Base-by-base conservation (phyloP, 306 rosid species). In the Prunus padus region DNA sequence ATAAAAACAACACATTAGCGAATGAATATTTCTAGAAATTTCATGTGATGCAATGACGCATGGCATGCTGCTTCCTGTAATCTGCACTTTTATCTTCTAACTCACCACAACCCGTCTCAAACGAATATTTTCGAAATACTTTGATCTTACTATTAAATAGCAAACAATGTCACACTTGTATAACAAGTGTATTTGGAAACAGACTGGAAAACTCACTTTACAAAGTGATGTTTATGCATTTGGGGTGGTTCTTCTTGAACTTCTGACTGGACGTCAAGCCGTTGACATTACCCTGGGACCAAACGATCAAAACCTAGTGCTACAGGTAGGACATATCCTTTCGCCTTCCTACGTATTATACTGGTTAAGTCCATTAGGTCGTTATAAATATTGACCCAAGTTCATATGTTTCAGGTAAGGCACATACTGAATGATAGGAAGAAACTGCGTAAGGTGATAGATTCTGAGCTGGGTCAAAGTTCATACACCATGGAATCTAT, bases 211-310 rank as follows among this genome's bases (percentile, higher is more conserved):
- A 85, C 93, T 95, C 77, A 95, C 97, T 64, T 75, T 95, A 69
- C 98, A 95, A 60, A 95, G 98, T 72, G 98, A 95, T 75, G 98
- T 90, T 26, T 95, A 95, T 78, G 98, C 98, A 73, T 92, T 90
- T 79, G 97, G 98, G 65, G 98, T 95, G 72, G 98, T 95, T 88
- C 98, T 95, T 80, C 91, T 95, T 22, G 98, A 95, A 81, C 97
- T 95, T 78, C 78, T 95, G 80, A 95, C 98, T 0, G 98, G 98
- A 61, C 97, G 97, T 3, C 89, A 89, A 75, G 98, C 98, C 0
- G 91, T 95, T 79, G 98, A 95, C 81, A 84, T 95, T 65, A 92
- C 81, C 82, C 93, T 88, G 52, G 97, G 97, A 78, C 98, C 96
- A 28, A 90, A 77, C 23, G 97, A 95, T 81, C 98, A 92, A 83